These are phyloP conservation scores for Coemansia sp. DNA, from an alignment of 192 early-diverging fungal species.

Conservation along the genomic window DNA sequence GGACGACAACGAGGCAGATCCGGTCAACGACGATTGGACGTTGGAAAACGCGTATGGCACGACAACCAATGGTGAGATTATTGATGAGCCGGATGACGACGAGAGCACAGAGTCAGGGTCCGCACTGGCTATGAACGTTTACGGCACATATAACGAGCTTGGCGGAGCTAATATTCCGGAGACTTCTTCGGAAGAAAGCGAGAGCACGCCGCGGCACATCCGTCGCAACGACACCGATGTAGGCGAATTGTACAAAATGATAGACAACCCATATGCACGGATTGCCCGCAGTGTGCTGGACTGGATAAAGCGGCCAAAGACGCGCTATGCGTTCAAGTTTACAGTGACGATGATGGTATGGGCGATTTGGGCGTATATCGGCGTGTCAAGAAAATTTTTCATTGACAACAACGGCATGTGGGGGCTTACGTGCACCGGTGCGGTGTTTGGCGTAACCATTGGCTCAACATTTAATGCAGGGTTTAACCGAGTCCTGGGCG, in stretches of 20 bases:
- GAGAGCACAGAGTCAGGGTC: neutral
- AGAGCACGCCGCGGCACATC: neutral
- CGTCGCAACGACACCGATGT: conserved; percentile 4
- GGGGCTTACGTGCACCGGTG: conserved; percentile 35
- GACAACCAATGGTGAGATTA: neutral
- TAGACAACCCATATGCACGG: conserved; percentile 20
- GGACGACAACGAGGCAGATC: conserved; percentile 18
- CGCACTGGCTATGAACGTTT: neutral
- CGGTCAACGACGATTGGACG: conserved; percentile 18
- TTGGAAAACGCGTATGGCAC: conserved; percentile 32
- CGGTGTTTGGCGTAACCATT: conserved; percentile 38
- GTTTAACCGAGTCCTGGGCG: conserved; percentile 21
- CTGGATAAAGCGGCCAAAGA: conserved; percentile 31
- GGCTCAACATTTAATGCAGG: conserved; percentile 40
- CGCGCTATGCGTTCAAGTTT: conserved; percentile 47
- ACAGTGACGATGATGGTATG: conserved; percentile 42
- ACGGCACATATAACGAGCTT: neutral
- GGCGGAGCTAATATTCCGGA: neutral
- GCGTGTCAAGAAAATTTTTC: conserved; percentile 23
- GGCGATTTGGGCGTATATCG: conserved; percentile 44
- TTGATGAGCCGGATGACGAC: neutral
- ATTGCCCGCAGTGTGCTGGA: conserved; percentile 11
- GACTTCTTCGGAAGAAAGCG: conserved; percentile 3
- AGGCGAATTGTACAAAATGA: conserved; percentile 14
- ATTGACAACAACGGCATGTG: conserved; percentile 21